These are phyloP conservation scores for Colletotrichum sansevieriae DNA, from an alignment of 2,329 filamentous ascomycete genomes.

Conservation along the genomic window DNA sequence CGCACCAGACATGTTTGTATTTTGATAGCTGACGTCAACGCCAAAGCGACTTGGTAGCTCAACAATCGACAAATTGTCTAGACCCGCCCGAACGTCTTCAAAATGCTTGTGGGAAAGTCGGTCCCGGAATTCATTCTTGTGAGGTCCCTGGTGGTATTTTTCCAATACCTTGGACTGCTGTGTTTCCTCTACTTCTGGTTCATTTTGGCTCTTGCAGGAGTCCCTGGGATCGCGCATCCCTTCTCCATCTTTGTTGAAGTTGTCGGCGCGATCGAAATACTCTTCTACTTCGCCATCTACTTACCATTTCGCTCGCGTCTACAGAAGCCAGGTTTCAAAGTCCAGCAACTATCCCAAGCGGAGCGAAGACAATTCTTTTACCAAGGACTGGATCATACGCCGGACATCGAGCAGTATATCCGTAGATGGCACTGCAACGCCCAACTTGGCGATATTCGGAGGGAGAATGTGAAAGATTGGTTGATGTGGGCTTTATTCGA, in stretches of 20 bases:
- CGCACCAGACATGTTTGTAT: not conserved
- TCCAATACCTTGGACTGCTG: conserved; percentile 38
- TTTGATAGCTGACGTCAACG: not conserved
- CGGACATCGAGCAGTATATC: conserved; percentile 69
- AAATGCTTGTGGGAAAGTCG: conserved; percentile 38
- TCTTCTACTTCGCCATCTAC: conserved; percentile 59
- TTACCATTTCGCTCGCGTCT: conserved; percentile 57
- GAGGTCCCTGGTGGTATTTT: conserved; percentile 29
- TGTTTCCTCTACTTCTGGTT: conserved; percentile 44
- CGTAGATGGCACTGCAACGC: conserved; percentile 76
- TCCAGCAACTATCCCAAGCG: conserved; percentile 55
- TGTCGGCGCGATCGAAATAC: conserved; percentile 51
- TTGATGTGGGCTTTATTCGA: conserved; percentile 78
- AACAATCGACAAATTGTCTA: not conserved
- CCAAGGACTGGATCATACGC: conserved; percentile 66
- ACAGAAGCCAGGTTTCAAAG: conserved; percentile 54
- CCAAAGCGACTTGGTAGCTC: not conserved
- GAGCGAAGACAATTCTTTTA: conserved; percentile 69
- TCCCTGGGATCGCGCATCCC: conserved; percentile 44
- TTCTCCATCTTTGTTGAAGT: conserved; percentile 45
- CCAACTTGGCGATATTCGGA: conserved; percentile 66
- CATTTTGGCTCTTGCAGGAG: conserved; percentile 42
- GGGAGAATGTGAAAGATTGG: conserved; percentile 77
- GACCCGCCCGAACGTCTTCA: not conserved
- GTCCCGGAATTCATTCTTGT: conserved; percentile 37